These are phyloP conservation scores for Penicillium sp. DNA, from an alignment of 2,329 filamentous ascomycete species.

Conservation along the genomic window DNA sequence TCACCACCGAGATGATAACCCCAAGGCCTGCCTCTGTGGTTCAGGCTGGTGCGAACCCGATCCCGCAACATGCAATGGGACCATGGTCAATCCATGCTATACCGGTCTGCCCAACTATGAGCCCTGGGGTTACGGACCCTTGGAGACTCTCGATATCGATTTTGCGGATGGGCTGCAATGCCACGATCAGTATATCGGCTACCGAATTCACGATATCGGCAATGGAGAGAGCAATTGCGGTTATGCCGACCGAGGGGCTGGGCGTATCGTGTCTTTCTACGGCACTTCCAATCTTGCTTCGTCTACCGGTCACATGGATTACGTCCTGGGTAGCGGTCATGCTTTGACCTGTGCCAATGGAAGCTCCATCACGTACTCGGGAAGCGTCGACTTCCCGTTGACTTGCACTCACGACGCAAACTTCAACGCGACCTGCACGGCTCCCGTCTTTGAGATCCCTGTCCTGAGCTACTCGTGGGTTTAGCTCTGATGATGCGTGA, in stretches of 20 bases:
- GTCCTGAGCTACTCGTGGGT: constrained; percentile 24
- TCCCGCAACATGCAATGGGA: constrained; percentile 20
- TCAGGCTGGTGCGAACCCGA: constrained; percentile 19
- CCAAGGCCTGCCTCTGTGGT: constrained; percentile 21
- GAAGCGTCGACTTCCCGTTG: constrained; percentile 20
- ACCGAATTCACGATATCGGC: constrained; percentile 25
- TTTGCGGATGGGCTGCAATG: constrained; percentile 22
- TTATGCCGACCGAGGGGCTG: constrained; percentile 21
- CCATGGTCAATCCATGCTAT: constrained; percentile 22
- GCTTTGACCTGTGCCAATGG: constrained; percentile 23
- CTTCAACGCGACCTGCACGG: constrained; percentile 27
- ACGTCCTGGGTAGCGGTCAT: constrained; percentile 22
- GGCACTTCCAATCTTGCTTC: constrained; percentile 17
- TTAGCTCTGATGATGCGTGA: background rate
- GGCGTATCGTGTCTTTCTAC: constrained; percentile 25
- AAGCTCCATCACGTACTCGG: constrained; percentile 24
- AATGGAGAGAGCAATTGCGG: constrained; percentile 25
- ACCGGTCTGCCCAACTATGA: constrained; percentile 28
- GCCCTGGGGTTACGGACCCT: constrained; percentile 26
- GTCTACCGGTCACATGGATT: constrained; percentile 20
- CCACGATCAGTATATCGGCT: constrained; percentile 26
- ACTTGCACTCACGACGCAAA: constrained; percentile 21
- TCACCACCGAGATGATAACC: constrained; percentile 16
- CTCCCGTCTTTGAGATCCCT: constrained; percentile 20
- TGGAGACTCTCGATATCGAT: constrained; percentile 21